A percentile compares a stretch with the other conserved stretches of the same genome.
phyloP scores from a whole-genome alignment of 164 flowering plant species.

The Euptelea pleiosperma region DNA sequence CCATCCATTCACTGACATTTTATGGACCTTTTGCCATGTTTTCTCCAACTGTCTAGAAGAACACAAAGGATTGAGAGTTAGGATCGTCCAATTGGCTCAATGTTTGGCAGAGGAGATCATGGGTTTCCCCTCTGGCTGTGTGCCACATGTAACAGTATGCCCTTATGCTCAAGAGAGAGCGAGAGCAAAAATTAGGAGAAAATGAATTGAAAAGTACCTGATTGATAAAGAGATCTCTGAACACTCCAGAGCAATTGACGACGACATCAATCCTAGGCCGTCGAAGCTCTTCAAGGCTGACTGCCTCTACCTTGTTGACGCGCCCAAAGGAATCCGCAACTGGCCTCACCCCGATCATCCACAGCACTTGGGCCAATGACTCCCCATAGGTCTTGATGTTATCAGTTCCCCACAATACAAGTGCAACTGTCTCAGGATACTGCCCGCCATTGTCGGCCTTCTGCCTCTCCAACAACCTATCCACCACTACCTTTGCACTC shows the following conservation, averaged over 20 bases:
- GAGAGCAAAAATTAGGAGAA: background rate
- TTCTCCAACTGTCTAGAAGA: too few species aligned
- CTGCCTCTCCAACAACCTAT: slow-evolving; percentile 89
- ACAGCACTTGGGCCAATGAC: slow-evolving; percentile 89
- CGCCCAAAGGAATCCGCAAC: slow-evolving; percentile 88
- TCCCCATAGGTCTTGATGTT: slow-evolving; percentile 98
- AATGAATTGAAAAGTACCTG: slow-evolving; percentile 50
- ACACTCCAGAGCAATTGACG: slow-evolving; percentile 98
- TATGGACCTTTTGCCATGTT: too few species aligned
- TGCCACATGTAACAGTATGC: too few species aligned
- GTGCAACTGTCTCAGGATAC: slow-evolving; percentile 95
- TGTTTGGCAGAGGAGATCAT: too few species aligned
- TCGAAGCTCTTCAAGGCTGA: slow-evolving; percentile 96
- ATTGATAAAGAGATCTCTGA: slow-evolving; percentile 96
- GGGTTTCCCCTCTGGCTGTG: too few species aligned
- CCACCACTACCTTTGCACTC: slow-evolving; percentile 92
- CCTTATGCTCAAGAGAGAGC: too few species aligned
- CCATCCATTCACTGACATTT: too few species aligned
- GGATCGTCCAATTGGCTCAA: too few species aligned
- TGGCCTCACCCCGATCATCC: slow-evolving; percentile 96
- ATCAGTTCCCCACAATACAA: slow-evolving; percentile 98
- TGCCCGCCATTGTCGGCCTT: slow-evolving; percentile 92
- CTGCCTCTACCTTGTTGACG: slow-evolving; percentile 84
- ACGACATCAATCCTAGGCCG: slow-evolving; percentile 98
- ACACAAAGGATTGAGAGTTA: too few species aligned